Base-by-base conservation (phyloP, 495 filamentous ascomycete genomes). In the Neurospora sp. region DNA sequence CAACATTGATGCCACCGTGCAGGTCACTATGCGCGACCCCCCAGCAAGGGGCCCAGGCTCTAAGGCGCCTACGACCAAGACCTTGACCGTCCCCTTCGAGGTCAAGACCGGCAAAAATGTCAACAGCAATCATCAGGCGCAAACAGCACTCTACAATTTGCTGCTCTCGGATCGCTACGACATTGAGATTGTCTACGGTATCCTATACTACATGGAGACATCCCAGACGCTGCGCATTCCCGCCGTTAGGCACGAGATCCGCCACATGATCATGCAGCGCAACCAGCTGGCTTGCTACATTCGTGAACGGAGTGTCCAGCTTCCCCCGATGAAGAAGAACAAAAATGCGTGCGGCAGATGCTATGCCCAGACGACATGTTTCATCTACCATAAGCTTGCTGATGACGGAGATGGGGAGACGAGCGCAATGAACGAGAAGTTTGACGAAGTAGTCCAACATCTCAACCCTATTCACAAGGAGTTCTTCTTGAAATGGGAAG, bases 1-100 rank as follows among this genome's bases (percentile, higher is more conserved):
- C 40, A 98, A 97, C 79, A 93, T 99, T 72, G 96, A 99, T 83
- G 96, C 96, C n/a, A 98, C 96, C 5, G 91, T 99, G 14, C 93
- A 98, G 82, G 89, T 95, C n/a, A 88, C 87, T 6, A 91, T 96
- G 83, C 81, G 89, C 53, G 93, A 97, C 16, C 53, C 53, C 39
- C 35, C n/a, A 68, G 44, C 31, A 37, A 68, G 39, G 83, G 87
- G 73, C 77, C 84, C 35, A 80, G 82, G 68, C 76, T 88, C 75
- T 40, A 91, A 88, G 75, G 22, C 12, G 14, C 6, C 53, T 9
- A 66, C 53, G 6, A 66, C 27, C 22, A 66, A 66, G 14, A 93
- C 87, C 5, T 85, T 99, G 70, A 91, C 94, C 3, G 92, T 97
- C 18, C 96, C 96, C 4, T 91, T 98, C 73, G 96, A 99, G 78